Evolutionary conservation across 768 basidiomycete genomes (phyloP), one percentile per base, ranked within the genome.

Genomic region (Leucocoprinus birnbaumii): DNA sequence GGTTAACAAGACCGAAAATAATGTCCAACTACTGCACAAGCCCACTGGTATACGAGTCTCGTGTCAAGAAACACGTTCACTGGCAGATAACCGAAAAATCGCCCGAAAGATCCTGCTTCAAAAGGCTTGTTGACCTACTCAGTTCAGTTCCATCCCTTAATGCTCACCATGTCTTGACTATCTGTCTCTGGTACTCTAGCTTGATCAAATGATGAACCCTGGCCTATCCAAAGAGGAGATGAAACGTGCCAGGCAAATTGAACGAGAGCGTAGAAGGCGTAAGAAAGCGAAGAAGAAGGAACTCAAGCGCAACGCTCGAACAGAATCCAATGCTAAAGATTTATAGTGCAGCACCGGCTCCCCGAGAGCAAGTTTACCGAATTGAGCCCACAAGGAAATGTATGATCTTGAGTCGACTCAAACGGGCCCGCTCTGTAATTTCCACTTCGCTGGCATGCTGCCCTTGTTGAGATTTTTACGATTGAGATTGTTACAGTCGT

Each of bases 1-100:
- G 24, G 86, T 96, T 66, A 96, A 98, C 77, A 98, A 97, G 74
- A 93, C 91, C 57, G 82, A 87, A 75, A 86, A 94, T 70, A 89
- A 91, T 65, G 94, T 96, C 24, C 92, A 94, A 65, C 76, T 98
- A 25, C 72, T 92, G 38, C 94, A 98, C 67, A 87, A 85, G 61
- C 94, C 94, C 2, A 92, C 91, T 18, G 91, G 93, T 4, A 77
- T 95, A 48, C 85, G 94, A 37, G 89, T 96, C 13, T 74, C 83
- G 3, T 94, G 91, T 65, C 94, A 98, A 68, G 85, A 91, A 63
- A 94, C 94, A 5, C 86, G 94, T 43, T 94, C 92, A 2, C 71
- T 94, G 44, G 73, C 82, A 26, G 78, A 85, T 60, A 98, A 98
- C 64, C 75, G 94, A 60, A 83, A 82, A 65, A 66, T 87, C 24